phyloP scores from a whole-genome alignment of 2,329 filamentous ascomycete species.

The Aspergillus ibericus region DNA sequence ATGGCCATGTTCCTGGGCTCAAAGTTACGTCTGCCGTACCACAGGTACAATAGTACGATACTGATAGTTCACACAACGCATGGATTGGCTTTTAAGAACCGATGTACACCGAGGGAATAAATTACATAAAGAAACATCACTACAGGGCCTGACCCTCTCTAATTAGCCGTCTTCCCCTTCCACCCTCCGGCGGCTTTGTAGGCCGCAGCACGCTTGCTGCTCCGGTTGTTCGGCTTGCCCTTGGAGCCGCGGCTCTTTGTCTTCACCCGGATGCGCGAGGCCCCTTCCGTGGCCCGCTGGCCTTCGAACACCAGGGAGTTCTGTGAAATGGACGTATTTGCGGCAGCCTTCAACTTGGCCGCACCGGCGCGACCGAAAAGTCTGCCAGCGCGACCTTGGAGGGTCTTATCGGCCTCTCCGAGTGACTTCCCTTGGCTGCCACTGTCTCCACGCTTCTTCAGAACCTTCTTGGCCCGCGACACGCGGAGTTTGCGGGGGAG shows the following conservation, averaged over 20 bases:
- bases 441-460: conserved; percentile 41
- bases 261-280: conserved; percentile 35
- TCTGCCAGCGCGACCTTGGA: conserved; percentile 41
- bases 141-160: background rate
- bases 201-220: conserved; percentile 44
- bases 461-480: conserved; percentile 73
- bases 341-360: conserved; percentile 34
- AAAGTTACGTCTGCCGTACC: background rate
- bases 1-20: background rate
- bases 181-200: conserved; percentile 42
- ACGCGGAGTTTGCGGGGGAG: conserved; percentile 87
- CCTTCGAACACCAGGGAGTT: conserved; percentile 48
- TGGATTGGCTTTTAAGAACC: background rate
- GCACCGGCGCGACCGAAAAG: conserved; percentile 42
- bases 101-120: background rate
- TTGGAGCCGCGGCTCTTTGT: conserved; percentile 42
- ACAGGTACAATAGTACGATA: background rate
- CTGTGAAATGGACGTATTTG: conserved; percentile 28
- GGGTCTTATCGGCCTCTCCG: conserved; percentile 33
- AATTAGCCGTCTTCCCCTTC: conserved; percentile 19
- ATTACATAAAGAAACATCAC: background rate
- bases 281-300: conserved; percentile 40
- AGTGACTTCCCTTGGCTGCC: conserved; percentile 23
- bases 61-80: background rate
- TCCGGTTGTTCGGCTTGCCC: conserved; percentile 43